phyloP scores from a whole-genome alignment of 306 rosid species.

The Oemleria cerasiformis region DNA sequence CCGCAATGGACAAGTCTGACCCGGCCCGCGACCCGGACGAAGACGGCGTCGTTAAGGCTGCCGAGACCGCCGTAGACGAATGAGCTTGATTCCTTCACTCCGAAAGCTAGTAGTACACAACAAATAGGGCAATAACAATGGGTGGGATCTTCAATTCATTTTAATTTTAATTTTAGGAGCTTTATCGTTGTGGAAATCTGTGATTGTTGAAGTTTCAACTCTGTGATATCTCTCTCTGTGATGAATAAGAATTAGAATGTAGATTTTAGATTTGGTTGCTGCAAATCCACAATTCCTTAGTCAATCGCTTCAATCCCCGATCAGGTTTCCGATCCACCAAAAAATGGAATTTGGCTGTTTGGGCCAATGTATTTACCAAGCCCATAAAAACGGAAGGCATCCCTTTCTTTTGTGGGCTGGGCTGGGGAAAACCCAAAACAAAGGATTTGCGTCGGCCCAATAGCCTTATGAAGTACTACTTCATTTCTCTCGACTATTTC shows the following conservation, averaged over 20 bases:
- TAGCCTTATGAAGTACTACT: too few species aligned
- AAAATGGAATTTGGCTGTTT: neutral
- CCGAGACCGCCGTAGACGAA: neutral
- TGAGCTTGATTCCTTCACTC: neutral
- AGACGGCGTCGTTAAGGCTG: neutral
- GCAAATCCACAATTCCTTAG: neutral
- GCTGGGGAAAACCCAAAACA: too few species aligned
- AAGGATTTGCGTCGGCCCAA: too few species aligned
- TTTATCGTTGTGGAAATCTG: neutral
- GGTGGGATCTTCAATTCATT: neutral
- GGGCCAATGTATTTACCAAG: neutral
- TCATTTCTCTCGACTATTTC: too few species aligned
- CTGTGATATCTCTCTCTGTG: neutral
- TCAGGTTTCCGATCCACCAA: too few species aligned
- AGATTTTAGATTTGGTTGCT: neutral
- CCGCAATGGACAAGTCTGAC: conserved; percentile 66
- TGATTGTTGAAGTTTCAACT: neutral
- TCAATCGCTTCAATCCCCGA: too few species aligned
- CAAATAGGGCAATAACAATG: neutral
- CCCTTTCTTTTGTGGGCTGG: too few species aligned
- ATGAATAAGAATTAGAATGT: neutral
- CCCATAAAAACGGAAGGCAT: too few species aligned
- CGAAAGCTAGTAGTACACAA: neutral
- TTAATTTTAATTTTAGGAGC: neutral
- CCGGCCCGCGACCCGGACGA: conserved; percentile 74